These are phyloP conservation scores for Petunia secreta DNA, from an alignment of 257 asterid genomes.

Conservation along the genomic window DNA sequence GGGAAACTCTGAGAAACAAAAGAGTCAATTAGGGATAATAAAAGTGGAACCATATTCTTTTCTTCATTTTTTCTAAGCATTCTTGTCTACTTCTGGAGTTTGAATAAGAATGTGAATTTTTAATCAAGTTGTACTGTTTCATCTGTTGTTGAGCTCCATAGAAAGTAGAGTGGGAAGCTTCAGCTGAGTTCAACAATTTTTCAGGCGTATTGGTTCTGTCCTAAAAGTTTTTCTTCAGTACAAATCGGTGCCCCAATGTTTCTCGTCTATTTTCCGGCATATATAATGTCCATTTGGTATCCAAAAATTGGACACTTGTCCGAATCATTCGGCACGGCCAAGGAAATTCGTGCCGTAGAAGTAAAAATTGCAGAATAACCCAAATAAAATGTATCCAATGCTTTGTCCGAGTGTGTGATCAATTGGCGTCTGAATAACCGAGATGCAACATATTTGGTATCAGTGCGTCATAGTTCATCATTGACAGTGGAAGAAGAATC, in stretches of 20 bases:
- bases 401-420: neutral
- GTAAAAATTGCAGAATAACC: neutral
- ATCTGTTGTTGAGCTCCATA: neutral
- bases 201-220: neutral
- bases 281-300: neutral
- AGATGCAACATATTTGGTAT: neutral
- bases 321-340: neutral
- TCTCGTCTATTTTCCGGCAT: neutral
- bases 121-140: neutral
- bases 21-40: neutral
- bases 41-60: neutral
- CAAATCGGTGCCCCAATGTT: neutral
- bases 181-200: neutral
- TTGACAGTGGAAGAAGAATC: neutral
- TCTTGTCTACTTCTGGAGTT: neutral
- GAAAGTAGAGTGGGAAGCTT: neutral
- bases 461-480: slow-evolving; percentile 2
- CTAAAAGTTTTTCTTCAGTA: neutral
- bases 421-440: neutral
- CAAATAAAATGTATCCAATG: neutral
- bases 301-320: slow-evolving; percentile 12
- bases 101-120: neutral
- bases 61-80: neutral
- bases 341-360: neutral
- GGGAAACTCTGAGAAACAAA: neutral